Percentiles rank a stretch among this genome's conserved stretches.
These are phyloP conservation scores for Diophrys sp. DNA, from an alignment of 73 alveolate genomes.

Conservation along the genomic window DNA sequence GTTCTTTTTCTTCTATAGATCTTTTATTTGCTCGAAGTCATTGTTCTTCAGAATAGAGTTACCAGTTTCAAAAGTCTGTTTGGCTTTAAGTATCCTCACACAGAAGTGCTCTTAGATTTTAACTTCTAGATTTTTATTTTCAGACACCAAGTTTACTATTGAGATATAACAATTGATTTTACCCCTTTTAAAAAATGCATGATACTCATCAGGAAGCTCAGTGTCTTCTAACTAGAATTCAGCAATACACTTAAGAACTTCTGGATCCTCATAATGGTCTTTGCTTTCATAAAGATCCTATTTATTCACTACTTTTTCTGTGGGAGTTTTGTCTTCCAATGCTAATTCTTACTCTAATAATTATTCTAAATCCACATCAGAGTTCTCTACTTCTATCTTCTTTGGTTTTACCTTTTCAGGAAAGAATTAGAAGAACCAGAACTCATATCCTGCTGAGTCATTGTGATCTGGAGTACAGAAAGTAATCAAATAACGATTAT, in stretches of 20 bases:
- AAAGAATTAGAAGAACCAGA: neutral
- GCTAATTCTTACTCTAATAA: neutral
- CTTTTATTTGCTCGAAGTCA: neutral
- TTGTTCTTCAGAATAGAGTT: neutral
- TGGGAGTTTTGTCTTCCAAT: neutral
- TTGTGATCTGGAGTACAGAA: neutral
- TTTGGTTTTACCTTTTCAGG: neutral
- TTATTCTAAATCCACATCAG: neutral
- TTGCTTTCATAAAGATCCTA: neutral
- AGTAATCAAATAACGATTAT: neutral
- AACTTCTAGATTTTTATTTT: neutral
- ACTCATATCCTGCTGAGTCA: neutral
- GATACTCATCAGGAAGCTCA: neutral
- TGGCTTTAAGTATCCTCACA: neutral
- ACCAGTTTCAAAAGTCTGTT: neutral
- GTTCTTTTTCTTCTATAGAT: neutral
- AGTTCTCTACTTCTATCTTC: neutral
- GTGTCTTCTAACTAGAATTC: neutral
- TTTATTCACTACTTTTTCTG: neutral
- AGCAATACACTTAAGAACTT: neutral
- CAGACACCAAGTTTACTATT: neutral
- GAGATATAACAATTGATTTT: neutral
- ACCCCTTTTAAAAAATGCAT: neutral
- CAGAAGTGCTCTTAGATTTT: neutral
- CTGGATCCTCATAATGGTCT: neutral